Percentiles rank a stretch among this genome's conserved stretches.
Conservation (phyloP, 495 filamentous ascomycete genomes). For the Hyaloscypha hepaticicola region DNA sequence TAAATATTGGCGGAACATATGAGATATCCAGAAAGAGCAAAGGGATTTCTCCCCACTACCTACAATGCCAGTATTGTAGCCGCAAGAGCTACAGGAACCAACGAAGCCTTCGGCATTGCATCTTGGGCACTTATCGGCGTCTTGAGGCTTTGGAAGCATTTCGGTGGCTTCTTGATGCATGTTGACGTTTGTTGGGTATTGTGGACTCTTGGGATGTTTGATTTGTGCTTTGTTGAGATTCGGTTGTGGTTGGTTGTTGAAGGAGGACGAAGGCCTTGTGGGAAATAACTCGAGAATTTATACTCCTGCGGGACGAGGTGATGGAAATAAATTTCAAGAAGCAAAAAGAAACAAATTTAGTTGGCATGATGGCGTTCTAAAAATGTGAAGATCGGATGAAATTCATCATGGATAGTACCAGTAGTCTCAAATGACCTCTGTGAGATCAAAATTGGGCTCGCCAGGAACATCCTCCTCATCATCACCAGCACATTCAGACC, state of each 20-base stretch:
- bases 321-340: not conserved
- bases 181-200: not conserved
- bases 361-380: not conserved
- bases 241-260: not conserved
- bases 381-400: not conserved
- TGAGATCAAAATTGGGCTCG: not conserved
- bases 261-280: not conserved
- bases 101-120: conserved; percentile 6
- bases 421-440: not conserved
- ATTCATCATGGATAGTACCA: too few relatives aligned
- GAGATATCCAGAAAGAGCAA: too few relatives aligned
- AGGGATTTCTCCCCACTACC: not conserved
- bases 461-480: not conserved
- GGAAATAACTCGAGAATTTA: not conserved
- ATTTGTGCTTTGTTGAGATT: not conserved
- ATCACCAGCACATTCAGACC: not conserved
- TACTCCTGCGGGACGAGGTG: not conserved
- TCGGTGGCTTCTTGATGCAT: not conserved
- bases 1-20: too few relatives aligned
- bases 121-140: conserved; percentile 5
- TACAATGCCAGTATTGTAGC: not conserved
- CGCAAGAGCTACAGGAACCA: not conserved
- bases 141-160: not conserved
- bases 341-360: not conserved
- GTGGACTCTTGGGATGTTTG: not conserved